Conservation (phyloP, 495 filamentous ascomycete genomes). For the Talaromyces wortmannii region DNA sequence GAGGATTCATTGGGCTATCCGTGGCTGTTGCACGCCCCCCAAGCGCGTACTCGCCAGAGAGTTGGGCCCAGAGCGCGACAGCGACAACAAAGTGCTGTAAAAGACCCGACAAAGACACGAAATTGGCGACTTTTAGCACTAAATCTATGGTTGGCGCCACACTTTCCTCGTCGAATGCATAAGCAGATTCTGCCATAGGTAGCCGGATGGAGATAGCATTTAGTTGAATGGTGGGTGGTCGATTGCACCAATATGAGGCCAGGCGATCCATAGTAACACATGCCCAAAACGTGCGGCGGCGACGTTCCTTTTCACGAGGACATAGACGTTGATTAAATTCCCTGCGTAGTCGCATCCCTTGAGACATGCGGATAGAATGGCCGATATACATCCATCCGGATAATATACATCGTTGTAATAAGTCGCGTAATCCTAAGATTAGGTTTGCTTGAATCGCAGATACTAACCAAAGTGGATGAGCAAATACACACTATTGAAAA, state of each 20-base stretch:
- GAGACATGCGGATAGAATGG: not conserved
- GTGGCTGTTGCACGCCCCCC: not conserved
- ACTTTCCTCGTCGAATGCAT: not conserved
- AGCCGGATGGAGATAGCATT: not conserved
- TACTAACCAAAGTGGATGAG: not conserved
- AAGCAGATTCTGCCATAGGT: not conserved
- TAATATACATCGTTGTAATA: not conserved
- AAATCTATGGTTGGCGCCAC: not conserved
- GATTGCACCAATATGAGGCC: not conserved
- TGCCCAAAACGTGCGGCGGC: not conserved
- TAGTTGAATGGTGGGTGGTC: not conserved
- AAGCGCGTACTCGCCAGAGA: not conserved
- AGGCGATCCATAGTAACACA: not conserved
- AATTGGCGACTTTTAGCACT: not conserved
- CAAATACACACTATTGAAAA: not conserved
- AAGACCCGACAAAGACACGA: not conserved
- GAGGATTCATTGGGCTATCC: not conserved
- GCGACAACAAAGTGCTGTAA: not conserved
- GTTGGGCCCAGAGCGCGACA: not conserved
- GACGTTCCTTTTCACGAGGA: not conserved
- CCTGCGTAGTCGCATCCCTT: not conserved
- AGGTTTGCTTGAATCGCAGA: not conserved
- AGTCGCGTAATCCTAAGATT: not conserved
- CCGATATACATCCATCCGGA: not conserved
- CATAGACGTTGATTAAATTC: not conserved